Evolutionary conservation across 2,329 filamentous ascomycete genomes (phyloP).

Genomic region (Daldinia sp.): DNA sequence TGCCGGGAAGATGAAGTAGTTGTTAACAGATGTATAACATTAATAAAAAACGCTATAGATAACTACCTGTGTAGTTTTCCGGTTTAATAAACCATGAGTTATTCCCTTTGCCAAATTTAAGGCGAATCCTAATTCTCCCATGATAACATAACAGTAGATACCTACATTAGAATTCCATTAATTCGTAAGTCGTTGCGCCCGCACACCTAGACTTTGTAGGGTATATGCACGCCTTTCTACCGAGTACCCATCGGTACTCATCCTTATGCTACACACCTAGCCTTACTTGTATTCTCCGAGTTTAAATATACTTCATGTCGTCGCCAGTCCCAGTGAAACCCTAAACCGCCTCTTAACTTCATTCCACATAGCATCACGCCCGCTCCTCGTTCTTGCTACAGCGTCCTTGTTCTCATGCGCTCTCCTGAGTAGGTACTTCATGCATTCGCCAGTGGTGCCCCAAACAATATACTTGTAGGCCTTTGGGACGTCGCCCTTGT

Average conservation of each 20-base stretch:
- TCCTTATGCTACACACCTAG: neutral
- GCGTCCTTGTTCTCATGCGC: conserved; percentile 82
- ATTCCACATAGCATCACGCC: conserved; percentile 70
- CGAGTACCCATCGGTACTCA: neutral
- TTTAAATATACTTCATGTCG: neutral
- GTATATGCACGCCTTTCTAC: neutral
- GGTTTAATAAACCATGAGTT: neutral
- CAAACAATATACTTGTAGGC: conserved; percentile 77
- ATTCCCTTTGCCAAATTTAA: neutral
- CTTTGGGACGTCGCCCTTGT: conserved; percentile 48
- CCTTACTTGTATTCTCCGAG: neutral
- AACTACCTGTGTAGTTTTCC: neutral
- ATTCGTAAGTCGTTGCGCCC: conserved; percentile 28
- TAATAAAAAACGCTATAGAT: neutral
- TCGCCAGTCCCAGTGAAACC: conserved; percentile 51
- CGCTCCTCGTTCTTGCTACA: conserved; percentile 71
- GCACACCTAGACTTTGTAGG: conserved; percentile 5
- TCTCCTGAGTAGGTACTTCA: conserved; percentile 82
- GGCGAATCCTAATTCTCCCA: neutral
- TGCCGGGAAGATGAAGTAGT: neutral
- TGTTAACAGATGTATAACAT: conserved; percentile 1
- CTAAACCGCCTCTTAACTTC: conserved; percentile 71
- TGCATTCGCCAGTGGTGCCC: conserved; percentile 81
- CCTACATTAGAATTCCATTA: conserved; percentile 10
- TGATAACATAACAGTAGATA: neutral